Evolutionary conservation across 305 asterid genomes (phyloP), one percentile per base, ranked within the genome.

Genomic region (Fraxinus ornus): DNA sequence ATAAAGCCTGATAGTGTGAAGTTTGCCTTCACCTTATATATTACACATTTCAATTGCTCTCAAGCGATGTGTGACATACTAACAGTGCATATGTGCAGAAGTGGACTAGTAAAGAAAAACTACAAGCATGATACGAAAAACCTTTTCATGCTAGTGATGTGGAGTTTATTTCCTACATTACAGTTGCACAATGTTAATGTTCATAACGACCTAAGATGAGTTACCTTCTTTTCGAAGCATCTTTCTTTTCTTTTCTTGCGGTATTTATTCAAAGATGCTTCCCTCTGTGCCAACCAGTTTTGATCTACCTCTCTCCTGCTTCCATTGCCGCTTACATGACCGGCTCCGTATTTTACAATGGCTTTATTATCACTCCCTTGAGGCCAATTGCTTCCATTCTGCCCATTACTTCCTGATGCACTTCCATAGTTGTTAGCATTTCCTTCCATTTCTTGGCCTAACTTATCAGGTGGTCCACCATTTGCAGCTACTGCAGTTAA

Each of bases 231-330:
- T 60, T 86, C 92, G 36, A 86, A 89, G 85, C 86, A 83, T 86
- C 91, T 89, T 78, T 88, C 92, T 81, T 89, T 89, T 35, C 92
- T 85, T 89, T 89, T 35, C 92, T 85, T 84, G 55, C 89, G 85
- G 77, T 86, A 89, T 80, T 88, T 89, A 83, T 80, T 81, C 83
- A 89, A 71, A 33, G 91, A 90, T 22, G 86, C 87, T 78, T 81
- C 89, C 77, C 92, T 82, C 68, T 81, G 88, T 35, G 91, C 77
- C n/a, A 79, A 85, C 9, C 82, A 88, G 68, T 85, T 78, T 62
- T 86, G 85, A 79, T 88, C 86, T 33, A 86, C 81, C 26, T 75
- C 84, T 83, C 57, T n/a, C n/a, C 78, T 78, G 68, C 84, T 84
- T 55, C 85, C 88, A 57, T 79, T 81, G 72, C 86, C 83, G 75